Conservation (phyloP, 139 green algal species). For the Limnomonas spitsbergensis region DNA sequence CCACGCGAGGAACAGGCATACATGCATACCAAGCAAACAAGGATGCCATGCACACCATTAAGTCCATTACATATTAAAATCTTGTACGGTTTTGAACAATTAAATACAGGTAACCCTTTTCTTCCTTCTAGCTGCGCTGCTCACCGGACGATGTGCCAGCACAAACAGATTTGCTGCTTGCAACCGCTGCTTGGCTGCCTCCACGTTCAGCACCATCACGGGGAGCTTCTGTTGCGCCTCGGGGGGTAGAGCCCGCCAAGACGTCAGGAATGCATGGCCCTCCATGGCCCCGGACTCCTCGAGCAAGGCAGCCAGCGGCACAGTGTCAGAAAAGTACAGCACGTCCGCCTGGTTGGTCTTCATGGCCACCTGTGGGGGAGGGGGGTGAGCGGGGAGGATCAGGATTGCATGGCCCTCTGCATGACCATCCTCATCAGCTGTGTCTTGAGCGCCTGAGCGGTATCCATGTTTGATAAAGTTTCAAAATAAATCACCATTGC, state of each 20-base stretch:
- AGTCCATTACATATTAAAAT: too few relatives aligned
- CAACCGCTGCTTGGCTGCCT: slow-evolving; percentile 53
- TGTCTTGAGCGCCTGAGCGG: too few relatives aligned
- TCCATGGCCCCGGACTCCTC: slow-evolving; percentile 51
- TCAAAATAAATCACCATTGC: too few relatives aligned
- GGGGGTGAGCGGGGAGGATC: background rate
- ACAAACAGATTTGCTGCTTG: slow-evolving; percentile 59
- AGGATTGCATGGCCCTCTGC: background rate
- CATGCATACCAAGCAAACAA: too few relatives aligned
- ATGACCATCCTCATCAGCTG: too few relatives aligned
- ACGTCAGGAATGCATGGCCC: slow-evolving; percentile 42
- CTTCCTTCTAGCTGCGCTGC: too few relatives aligned
- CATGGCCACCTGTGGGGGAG: slow-evolving; percentile 34
- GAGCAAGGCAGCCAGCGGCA: slow-evolving; percentile 59
- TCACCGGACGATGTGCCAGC: slow-evolving; percentile 64
- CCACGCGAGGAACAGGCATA: too few relatives aligned
- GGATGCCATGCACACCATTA: too few relatives aligned
- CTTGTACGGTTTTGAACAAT: too few relatives aligned
- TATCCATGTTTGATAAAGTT: too few relatives aligned
- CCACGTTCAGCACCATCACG: slow-evolving; percentile 40
- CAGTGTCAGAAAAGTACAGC: slow-evolving; percentile 79
- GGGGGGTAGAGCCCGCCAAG: slow-evolving; percentile 49
- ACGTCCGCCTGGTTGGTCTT: slow-evolving; percentile 69
- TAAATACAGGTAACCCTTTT: too few relatives aligned
- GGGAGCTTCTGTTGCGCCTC: slow-evolving; percentile 33